Percentiles rank a stretch among this genome's conserved stretches.
Conservation (phyloP, 2,329 filamentous ascomycete species). For the Rutstroemia sp. region DNA sequence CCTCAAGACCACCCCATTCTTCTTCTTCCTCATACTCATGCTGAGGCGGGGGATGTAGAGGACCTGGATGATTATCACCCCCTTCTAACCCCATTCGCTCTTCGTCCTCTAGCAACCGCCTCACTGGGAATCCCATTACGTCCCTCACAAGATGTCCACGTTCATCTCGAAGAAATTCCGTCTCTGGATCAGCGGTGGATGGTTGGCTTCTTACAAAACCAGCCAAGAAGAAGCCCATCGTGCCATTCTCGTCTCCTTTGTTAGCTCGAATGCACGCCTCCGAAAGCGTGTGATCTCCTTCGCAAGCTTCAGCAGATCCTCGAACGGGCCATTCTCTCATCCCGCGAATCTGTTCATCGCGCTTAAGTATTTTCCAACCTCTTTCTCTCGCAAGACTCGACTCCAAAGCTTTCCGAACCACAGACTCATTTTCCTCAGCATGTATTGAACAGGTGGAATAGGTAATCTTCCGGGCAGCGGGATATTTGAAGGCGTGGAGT, state of each 20-base stretch:
- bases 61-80: neutral
- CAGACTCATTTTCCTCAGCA: constrained; percentile 78
- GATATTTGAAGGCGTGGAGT: constrained; percentile 77
- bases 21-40: constrained; percentile 29
- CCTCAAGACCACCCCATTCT: constrained; percentile 32
- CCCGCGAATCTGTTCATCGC: constrained; percentile 68
- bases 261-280: constrained; percentile 77
- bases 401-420: constrained; percentile 64
- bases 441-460: constrained; percentile 95
- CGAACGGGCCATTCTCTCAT: constrained; percentile 68
- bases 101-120: constrained; percentile 21
- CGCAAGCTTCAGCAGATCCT: constrained; percentile 41
- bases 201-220: constrained; percentile 56
- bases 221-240: constrained; percentile 96
- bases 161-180: constrained; percentile 37
- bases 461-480: constrained; percentile 65
- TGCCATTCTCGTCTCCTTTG: constrained; percentile 72
- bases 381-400: constrained; percentile 57
- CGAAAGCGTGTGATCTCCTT: constrained; percentile 46
- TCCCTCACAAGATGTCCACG: constrained; percentile 44
- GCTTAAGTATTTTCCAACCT: constrained; percentile 71
- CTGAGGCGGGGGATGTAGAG: neutral
- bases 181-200: constrained; percentile 4
- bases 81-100: constrained; percentile 8
- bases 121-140: constrained; percentile 33